Base-by-base conservation (phyloP, 768 basidiomycete genomes). In the Auricularia heimuer region DNA sequence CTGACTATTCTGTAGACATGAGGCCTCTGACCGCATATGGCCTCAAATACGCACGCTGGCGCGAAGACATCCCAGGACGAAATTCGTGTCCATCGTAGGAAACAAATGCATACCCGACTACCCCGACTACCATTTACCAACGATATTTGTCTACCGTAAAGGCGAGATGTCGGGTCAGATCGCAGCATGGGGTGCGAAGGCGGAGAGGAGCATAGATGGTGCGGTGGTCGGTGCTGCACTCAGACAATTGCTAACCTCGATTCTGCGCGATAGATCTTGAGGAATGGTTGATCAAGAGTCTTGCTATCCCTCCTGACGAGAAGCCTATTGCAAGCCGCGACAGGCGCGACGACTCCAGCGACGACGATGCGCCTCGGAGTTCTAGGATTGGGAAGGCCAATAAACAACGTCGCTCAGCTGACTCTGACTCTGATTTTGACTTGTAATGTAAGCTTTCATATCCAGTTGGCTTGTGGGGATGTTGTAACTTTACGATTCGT, bases 91-190 rank as follows among this genome's bases (percentile, higher is more conserved):
- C 11, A 98, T 98, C 70, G 85, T 94, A 3, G 94, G 94, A 44
- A 85, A 92, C 77, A 94, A 94, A 75, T 96, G 94, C 77, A 97
- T 99, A 70, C 87, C 91, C n/a, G 89, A 98, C 75, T 86, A 98
- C 42, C 96, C 95, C 14, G 97, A 98, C 70, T 80, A 84, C 44
- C 86, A 94, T 62, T 76, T 94, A 47, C 97, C 97, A 1, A 98
- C 96, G 81, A 78, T 98, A 65, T 86, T 99, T 68, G 78, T 96
- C 36, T 98, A 99, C 76, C 86, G 90, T 58, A 89, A 88, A 69
- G 97, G 97, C n/a, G 89, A 94, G 54, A 88, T 98, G 39, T 79
- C 83, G 60, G 89, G 90, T 67, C 94, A 98, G 74, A 79, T 97
- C 12, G 80, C 92, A 3, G 84, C 91, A 1, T 92, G 92, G 88